Evolutionary conservation across 495 filamentous ascomycete species (phyloP).

Genomic region (Hypoxylon subgilvum): DNA sequence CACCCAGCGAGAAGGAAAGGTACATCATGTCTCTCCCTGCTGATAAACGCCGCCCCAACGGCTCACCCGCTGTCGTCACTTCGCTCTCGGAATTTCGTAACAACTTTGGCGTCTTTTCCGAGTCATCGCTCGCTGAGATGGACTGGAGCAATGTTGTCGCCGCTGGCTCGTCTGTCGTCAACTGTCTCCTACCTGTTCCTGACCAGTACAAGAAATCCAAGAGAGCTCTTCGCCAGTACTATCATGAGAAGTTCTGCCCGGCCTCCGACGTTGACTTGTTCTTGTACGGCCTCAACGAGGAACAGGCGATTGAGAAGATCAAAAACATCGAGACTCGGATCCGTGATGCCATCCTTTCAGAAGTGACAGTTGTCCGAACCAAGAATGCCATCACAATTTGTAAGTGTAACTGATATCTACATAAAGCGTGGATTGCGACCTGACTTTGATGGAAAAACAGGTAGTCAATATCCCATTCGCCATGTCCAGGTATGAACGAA

Average conservation of each 20-base stretch:
- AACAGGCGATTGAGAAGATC: constrained; percentile 79
- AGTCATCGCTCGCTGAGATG: constrained; percentile 64
- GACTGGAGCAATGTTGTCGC: constrained; percentile 81
- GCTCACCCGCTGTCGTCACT: constrained; percentile 68
- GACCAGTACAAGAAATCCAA: constrained; percentile 67
- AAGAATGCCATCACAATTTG: constrained; percentile 84
- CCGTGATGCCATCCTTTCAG: constrained; percentile 73
- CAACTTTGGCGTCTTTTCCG: constrained; percentile 81
- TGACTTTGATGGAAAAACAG: constrained; percentile 40
- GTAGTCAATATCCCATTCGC: constrained; percentile 77
- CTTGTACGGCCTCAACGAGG: constrained; percentile 75
- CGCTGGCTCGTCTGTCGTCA: constrained; percentile 77
- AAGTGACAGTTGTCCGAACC: constrained; percentile 77
- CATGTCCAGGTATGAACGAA: too few relatives aligned
- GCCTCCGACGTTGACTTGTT: constrained; percentile 88
- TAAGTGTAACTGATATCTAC: constrained; percentile 16
- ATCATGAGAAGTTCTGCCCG: constrained; percentile 77
- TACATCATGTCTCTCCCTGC: constrained; percentile 73
- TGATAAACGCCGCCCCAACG: constrained; percentile 62
- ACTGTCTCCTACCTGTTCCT: constrained; percentile 74
- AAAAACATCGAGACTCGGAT: constrained; percentile 74
- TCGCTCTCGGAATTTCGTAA: constrained; percentile 70
- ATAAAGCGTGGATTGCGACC: neutral
- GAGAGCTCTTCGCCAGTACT: constrained; percentile 71
- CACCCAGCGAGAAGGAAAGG: constrained; percentile 62